Percentiles rank a stretch among this genome's conserved stretches.
Evolutionary conservation across 2,329 filamentous ascomycete genomes (phyloP).

Genomic region (Fusarium longipes): DNA sequence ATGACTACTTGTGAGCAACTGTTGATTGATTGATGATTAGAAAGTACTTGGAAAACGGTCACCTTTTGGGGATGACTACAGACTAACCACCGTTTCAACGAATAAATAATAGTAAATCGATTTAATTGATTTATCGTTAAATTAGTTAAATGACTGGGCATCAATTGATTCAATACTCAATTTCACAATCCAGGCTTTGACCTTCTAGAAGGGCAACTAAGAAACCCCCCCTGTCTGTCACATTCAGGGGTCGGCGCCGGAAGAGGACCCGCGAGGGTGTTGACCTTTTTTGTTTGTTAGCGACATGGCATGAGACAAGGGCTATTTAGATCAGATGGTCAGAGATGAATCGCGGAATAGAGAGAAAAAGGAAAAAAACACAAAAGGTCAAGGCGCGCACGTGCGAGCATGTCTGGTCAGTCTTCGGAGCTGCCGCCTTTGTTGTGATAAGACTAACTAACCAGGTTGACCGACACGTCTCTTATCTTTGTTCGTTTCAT

Average conservation of each 20-base stretch:
- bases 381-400: conserved; percentile 37
- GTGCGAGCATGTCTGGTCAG: conserved; percentile 33
- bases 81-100: conserved; percentile 30
- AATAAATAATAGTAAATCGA: conserved; percentile 30
- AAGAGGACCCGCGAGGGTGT: conserved; percentile 36
- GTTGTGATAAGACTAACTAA: conserved; percentile 13
- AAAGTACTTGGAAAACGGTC: conserved; percentile 15
- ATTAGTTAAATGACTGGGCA: conserved; percentile 27
- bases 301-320: conserved; percentile 10
- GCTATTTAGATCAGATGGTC: conserved; percentile 14
- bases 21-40: background rate
- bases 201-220: conserved; percentile 43
- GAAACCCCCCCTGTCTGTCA: conserved; percentile 32
- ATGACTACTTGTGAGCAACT: background rate
- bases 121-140: conserved; percentile 6
- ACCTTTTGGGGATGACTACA: conserved; percentile 33
- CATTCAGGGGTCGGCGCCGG: conserved; percentile 40
- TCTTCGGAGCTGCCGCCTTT: conserved; percentile 15
- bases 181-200: conserved; percentile 32
- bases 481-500: conserved; percentile 17
- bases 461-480: conserved; percentile 22
- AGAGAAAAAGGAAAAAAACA: background rate
- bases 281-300: background rate
- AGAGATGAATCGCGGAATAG: conserved; percentile 7
- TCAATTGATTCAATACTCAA: conserved; percentile 9